phyloP scores from a whole-genome alignment of 1,284 basidiomycete genomes.

The Afroboletus lepidellus region DNA sequence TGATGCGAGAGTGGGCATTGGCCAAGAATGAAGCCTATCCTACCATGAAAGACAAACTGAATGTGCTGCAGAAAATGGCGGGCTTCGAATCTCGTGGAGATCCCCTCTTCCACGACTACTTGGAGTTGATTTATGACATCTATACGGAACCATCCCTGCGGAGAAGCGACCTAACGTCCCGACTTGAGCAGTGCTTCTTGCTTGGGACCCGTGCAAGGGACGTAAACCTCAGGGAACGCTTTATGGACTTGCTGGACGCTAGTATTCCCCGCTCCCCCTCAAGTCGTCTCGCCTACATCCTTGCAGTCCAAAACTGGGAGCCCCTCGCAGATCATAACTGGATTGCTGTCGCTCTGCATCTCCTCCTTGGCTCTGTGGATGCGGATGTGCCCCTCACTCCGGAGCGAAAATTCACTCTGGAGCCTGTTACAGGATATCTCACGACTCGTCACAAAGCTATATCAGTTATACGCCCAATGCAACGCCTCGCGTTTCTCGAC shows the following conservation, averaged over 20 bases:
- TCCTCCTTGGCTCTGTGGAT: constrained; percentile 85
- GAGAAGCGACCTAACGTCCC: constrained; percentile 91
- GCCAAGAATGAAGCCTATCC: constrained; percentile 83
- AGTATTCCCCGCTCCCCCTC: constrained; percentile 85
- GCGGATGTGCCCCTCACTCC: constrained; percentile 48
- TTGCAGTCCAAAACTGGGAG: constrained; percentile 97
- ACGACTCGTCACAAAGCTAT: constrained; percentile 52
- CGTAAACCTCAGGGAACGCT: constrained; percentile 76
- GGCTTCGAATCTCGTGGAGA: constrained; percentile 82
- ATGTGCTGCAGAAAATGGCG: constrained; percentile 87
- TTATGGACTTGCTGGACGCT: constrained; percentile 89
- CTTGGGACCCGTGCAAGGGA: constrained; percentile 90
- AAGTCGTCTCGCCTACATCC: constrained; percentile 85
- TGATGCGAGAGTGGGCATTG: constrained; percentile 88
- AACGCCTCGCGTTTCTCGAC: constrained; percentile 84
- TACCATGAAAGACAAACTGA: constrained; percentile 95
- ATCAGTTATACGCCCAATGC: constrained; percentile 72
- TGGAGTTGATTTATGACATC: constrained; percentile 92
- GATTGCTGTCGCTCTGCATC: constrained; percentile 90
- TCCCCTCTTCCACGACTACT: constrained; percentile 77
- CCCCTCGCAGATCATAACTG: constrained; percentile 91
- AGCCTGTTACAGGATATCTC: constrained; percentile 34
- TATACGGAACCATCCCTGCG: constrained; percentile 86
- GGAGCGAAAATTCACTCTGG: constrained; percentile 34
- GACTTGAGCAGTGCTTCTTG: constrained; percentile 92